Base-by-base conservation (phyloP, 768 basidiomycete genomes). In the Leccinum uliginosum region DNA sequence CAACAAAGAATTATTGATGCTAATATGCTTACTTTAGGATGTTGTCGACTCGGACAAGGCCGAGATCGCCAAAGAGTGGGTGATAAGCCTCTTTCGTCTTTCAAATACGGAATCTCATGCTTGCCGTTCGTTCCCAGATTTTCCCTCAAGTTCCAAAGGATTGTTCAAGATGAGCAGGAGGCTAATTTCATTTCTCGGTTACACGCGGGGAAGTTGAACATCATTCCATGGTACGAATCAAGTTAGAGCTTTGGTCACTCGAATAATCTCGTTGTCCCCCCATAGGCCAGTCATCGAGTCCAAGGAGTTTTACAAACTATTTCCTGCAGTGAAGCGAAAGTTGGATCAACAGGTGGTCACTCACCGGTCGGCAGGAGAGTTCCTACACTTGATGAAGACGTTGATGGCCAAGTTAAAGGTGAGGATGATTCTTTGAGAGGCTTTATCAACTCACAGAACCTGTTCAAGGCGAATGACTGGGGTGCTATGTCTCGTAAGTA, bases 341-440 rank as follows among this genome's bases (percentile, higher is more conserved):
- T 64, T 86, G 6, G 80, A 85, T 57, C 70, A 73, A 46, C 83
- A 84, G 56, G 56, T 62, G 3, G 54, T 78, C 1, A 82, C 83
- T 0, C 83, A 85, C 61, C 68, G 65, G 0, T 72, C 76, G 0
- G 84, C 81, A 0, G 80, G 79, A 17, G 76, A 81, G 55, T 86
- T 86, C 60, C 68, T 85, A 6, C 77, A 79, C 38, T 73, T 78
- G 3, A 70, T 86, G 64, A 86, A 86, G 66, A 82, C 82, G 0
- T 59, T 86, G 46, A 86, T 86, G 84, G 84, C 84, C n/a, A 86
- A 86, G 56, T 62, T 86, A 40, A 86, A 85, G 76, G 84, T 81
- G 50, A 56, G 54, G 30, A 14, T 54, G 1, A 0, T 53, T 15
- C 8, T 3, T 53, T 4, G 3, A 17, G 11, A n/a, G 15, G 17